These are phyloP conservation scores for Oryza coarctata DNA, from an alignment of 176 grass and related monocot species.

Conservation along the genomic window DNA sequence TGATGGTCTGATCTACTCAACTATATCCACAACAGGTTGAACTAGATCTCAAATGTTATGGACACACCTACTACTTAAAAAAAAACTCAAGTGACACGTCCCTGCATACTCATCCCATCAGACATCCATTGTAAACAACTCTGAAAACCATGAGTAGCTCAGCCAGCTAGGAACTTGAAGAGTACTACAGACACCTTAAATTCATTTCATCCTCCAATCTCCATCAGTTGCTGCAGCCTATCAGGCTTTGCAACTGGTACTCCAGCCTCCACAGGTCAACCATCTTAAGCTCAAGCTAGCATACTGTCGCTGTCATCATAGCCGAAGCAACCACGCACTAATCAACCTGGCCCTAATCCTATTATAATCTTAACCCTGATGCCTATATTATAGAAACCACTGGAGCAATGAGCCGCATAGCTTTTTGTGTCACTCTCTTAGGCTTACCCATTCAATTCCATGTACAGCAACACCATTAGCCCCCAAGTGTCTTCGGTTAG, in stretches of 20 bases:
- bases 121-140: conserved; percentile 22
- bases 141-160: not conserved
- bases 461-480: not conserved
- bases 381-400: not conserved
- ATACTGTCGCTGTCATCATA: conserved; percentile 11
- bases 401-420: not conserved
- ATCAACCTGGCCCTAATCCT: not conserved
- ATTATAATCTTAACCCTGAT: conserved; percentile 13
- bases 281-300: conserved; percentile 3
- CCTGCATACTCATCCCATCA: not conserved
- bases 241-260: not conserved
- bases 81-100: conserved; percentile 10
- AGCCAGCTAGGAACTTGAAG: not conserved
- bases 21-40: not conserved
- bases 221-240: not conserved
- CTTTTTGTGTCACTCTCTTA: conserved; percentile 15
- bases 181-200: not conserved
- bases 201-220: not conserved
- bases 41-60: not conserved
- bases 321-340: not conserved
- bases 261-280: conserved; percentile 24
- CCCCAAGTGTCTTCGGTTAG: not conserved
- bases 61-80: conserved; percentile 15
- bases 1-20: not conserved
- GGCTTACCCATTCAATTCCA: not conserved